Base-by-base conservation (phyloP, 2,329 filamentous ascomycete genomes). In the Rhynchosporium graminicola region DNA sequence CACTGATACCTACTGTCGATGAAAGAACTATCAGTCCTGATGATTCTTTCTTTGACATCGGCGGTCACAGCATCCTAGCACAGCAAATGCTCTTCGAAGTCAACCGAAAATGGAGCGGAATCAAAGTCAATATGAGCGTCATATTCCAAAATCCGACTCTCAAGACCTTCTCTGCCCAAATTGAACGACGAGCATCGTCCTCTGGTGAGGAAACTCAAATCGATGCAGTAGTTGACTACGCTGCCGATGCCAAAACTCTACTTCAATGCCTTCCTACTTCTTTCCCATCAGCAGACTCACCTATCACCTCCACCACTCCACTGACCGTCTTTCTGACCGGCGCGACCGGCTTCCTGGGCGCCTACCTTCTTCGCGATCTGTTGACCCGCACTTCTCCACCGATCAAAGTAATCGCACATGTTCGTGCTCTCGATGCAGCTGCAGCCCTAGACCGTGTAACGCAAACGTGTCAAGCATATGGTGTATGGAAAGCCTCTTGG, bases 331-430 rank as follows among this genome's bases (percentile, higher is more conserved):
- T 97, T 75, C 78, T 97, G 4, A 97, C 93, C 2, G 92, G 94
- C 48, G 92, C 91, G 3, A 97, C 93, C 4, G 93, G 93, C 2
- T 97, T 97, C 80, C 77, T 97, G 26, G 93, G 93, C 33, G 84
- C 90, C 0, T 96, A 92, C 72, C 80, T 97, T 10, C 79, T 96
- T 38, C 83, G 83, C 60, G 91, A 96, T 60, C 76, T 97, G 1
- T 80, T 97, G 1, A 83, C 83, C 45, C 81, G 88, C 29, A 78
- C 79, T 9, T 77, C 77, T 15, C 82, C 78, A 20, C 76, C 78
- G 20, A 78, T 85, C 13, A 87, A 83, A 67, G 81, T 96, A 9
- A 86, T 96, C 62, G 87, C 88, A 0, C 87, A 93, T 62, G 88
- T 96, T 3, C 88, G 92, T 57, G 86, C 86, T 45, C 87, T 88